Evolutionary conservation across 1,139 yeast genomes (phyloP), one percentile per base, ranked within the genome.

Genomic region (Pichia sp.): DNA sequence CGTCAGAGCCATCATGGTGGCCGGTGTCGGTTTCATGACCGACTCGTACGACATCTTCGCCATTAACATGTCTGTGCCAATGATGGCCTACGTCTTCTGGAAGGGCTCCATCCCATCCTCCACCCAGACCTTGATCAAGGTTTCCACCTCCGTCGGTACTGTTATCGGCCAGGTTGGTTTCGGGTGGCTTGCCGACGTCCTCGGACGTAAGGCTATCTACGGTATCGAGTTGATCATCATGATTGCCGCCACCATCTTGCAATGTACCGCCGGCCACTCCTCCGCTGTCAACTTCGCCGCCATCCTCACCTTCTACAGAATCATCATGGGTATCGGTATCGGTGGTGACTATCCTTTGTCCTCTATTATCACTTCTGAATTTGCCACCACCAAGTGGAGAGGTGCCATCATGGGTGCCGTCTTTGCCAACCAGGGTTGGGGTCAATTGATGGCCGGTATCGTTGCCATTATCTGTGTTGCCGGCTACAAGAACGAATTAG

Each of bases 321-420:
- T 88, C 61, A 68, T 87, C 59, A 85, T 85, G 89, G 96, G 96
- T 77, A 84, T 93, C 66, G 99, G 99, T 84, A 95, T 93, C 67
- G 99, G 99, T 77, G 99, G 98, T 80, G 99, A 93, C 75, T 93
- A 93, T 75, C 99, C 99, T 65, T 82, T 93, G 73, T 90, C 98
- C 46, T 93, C 98, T 45, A 86, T 88, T 71, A 88, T 88, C 64
- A 85, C 95, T 10, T 85, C 96, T 52, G 96, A 88, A 75, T 88
- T 88, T 67, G 81, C 96, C 41, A 87, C 95, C 57, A 88, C 95
- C 64, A 88, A 86, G 72, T 88, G 95, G 95, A 87, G 96, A 84
- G 96, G 96, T 77, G 95, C 96, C 61, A 87, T 88, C 65, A 88
- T 88, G 96, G 89, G 88, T 67, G 95, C 96, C 45, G 96, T 88